Conservation (phyloP, 78 protist species). For the Chrysochromulina tobinii region DNA sequence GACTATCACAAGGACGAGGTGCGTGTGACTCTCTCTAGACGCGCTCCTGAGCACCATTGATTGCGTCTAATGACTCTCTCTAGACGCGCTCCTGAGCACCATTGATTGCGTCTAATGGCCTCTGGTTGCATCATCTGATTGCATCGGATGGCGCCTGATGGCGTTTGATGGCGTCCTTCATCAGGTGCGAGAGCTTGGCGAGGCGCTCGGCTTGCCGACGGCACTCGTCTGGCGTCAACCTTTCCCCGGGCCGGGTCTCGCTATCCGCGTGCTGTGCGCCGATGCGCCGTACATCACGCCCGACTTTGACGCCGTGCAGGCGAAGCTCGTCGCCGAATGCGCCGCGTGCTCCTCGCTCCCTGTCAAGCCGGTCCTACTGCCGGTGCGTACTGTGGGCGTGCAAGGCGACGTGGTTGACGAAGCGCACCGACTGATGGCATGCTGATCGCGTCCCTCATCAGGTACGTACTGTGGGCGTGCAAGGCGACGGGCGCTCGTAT, state of each 20-base stretch:
- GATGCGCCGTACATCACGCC: conserved; percentile 58
- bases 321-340: not conserved
- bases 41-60: no score
- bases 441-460: conserved; percentile 57
- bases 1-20: conserved; percentile 94
- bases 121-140: no score
- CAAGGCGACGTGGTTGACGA: no score
- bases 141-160: no score
- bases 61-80: no score
- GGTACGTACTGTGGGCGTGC: conserved; percentile 87
- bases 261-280: conserved; percentile 88
- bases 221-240: conserved; percentile 93
- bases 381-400: conserved; percentile 89
- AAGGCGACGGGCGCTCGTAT: conserved; percentile 93
- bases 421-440: no score
- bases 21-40: conserved; percentile 21
- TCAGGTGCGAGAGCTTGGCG: conserved; percentile 72
- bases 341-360: not conserved
- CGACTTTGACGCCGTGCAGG: no score
- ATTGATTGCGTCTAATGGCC: no score
- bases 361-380: conserved; percentile 50
- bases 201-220: conserved; percentile 79
- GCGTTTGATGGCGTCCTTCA: no score
- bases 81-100: no score
- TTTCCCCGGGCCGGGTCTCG: conserved; percentile 97